phyloP scores from a whole-genome alignment of 2,329 filamentous ascomycete species.

The Tolypocladium capitatum region DNA sequence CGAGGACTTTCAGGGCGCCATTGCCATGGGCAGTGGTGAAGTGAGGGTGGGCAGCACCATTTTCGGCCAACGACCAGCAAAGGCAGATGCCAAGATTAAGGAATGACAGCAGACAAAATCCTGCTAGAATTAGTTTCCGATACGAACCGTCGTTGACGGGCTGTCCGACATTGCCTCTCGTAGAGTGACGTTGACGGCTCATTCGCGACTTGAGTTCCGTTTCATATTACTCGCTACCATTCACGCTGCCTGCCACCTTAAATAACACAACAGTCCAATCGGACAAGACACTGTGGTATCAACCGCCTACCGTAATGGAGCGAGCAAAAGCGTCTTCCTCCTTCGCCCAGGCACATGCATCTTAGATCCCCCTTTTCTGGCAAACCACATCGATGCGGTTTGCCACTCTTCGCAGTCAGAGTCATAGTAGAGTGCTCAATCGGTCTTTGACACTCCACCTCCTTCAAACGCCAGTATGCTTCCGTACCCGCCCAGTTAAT shows the following conservation, averaged over 20 bases:
- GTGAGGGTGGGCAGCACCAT: constrained; percentile 90
- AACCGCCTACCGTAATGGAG: neutral
- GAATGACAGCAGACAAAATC: constrained; percentile 17
- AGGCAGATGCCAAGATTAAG: constrained; percentile 61
- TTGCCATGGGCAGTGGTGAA: constrained; percentile 71
- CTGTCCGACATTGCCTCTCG: neutral
- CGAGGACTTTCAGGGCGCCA: constrained; percentile 83
- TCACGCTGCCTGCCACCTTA: neutral
- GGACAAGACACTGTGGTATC: constrained; percentile 3
- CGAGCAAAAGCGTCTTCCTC: neutral
- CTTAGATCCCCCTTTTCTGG: neutral
- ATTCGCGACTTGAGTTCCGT: neutral
- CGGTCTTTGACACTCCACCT: neutral
- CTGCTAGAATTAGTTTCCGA: neutral
- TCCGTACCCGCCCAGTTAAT: constrained; percentile 34
- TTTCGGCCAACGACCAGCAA: constrained; percentile 71
- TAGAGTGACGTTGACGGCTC: neutral
- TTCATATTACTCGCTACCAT: neutral
- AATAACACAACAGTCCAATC: neutral
- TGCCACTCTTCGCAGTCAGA: neutral
- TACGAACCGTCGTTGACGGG: neutral
- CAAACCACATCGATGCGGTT: neutral
- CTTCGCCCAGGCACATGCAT: neutral
- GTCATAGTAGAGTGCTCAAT: neutral
- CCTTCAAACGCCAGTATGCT: constrained; percentile 18